phyloP scores from a whole-genome alignment of 371 early-diverging fungal genomes.

The Mucor indicus region DNA sequence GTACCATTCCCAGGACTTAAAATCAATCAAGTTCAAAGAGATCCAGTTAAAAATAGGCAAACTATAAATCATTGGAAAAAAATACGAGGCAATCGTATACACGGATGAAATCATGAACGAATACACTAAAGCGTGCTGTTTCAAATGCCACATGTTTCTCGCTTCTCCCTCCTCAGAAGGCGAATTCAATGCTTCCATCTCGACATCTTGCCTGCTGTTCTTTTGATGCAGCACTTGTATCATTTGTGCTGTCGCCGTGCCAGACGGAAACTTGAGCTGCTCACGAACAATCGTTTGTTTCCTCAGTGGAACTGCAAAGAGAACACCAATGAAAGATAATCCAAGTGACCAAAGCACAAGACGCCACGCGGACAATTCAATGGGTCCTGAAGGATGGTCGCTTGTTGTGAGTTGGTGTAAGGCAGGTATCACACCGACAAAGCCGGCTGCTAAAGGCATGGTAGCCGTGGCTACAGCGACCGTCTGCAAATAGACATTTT shows the following conservation, averaged over 20 bases:
- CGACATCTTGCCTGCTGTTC: background rate
- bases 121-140: constrained; percentile 45
- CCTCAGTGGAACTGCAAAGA: constrained; percentile 82
- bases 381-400: constrained; percentile 45
- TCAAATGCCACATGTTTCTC: constrained; percentile 15
- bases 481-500: constrained; percentile 78
- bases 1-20: constrained; percentile 67
- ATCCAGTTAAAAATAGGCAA: constrained; percentile 69
- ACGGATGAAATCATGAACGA: constrained; percentile 59
- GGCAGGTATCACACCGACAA: constrained; percentile 75
- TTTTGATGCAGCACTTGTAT: constrained; percentile 63
- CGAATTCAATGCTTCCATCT: background rate
- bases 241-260: constrained; percentile 85
- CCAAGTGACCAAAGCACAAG: constrained; percentile 74
- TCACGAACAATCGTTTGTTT: constrained; percentile 73
- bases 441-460: constrained; percentile 76
- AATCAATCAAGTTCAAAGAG: constrained; percentile 34
- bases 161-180: background rate
- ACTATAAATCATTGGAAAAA: constrained; percentile 54
- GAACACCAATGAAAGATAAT: constrained; percentile 81
- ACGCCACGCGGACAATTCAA: constrained; percentile 39
- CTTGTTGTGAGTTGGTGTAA: constrained; percentile 53
- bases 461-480: constrained; percentile 82
- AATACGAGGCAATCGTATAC: constrained; percentile 64
- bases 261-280: constrained; percentile 79